phyloP scores from a whole-genome alignment of 2,329 filamentous ascomycete genomes.

The Cladosporium sp. region DNA sequence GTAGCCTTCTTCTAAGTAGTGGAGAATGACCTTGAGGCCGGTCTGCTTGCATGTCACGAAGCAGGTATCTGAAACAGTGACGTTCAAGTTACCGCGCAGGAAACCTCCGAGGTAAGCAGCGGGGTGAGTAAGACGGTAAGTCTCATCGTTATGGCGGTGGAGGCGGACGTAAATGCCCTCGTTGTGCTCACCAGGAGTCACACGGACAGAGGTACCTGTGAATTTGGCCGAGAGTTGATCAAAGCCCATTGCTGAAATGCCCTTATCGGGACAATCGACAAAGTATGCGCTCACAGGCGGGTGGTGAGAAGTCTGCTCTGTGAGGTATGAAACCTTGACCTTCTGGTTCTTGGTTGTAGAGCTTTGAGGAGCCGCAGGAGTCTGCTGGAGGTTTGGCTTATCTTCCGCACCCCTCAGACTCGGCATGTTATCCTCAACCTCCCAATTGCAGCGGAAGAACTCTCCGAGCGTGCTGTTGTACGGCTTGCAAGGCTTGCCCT shows the following conservation, averaged over 20 bases:
- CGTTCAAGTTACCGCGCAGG: constrained; percentile 77
- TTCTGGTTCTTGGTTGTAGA: constrained; percentile 39
- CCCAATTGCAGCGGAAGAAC: constrained; percentile 98
- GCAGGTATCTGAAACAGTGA: constrained; percentile 85
- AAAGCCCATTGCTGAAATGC: constrained; percentile 81
- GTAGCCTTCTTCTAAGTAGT: constrained; percentile 95
- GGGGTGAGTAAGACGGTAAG: constrained; percentile 92
- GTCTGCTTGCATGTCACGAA: constrained; percentile 89
- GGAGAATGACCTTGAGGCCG: constrained; percentile 82
- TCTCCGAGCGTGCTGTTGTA: constrained; percentile 97
- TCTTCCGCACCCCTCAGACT: constrained; percentile 40
- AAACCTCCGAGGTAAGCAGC: constrained; percentile 88
- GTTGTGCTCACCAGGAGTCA: constrained; percentile 88
- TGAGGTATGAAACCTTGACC: constrained; percentile 85
- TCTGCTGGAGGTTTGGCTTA: constrained; percentile 21
- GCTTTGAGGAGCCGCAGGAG: constrained; percentile 19
- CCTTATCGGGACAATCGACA: constrained; percentile 86
- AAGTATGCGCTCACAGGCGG: constrained; percentile 96
- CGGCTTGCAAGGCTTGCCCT: constrained; percentile 96
- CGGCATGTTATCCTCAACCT: constrained; percentile 74
- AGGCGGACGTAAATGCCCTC: constrained; percentile 91
- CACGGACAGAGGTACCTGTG: constrained; percentile 89
- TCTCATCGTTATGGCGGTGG: constrained; percentile 74
- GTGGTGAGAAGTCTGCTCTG: constrained; percentile 96
- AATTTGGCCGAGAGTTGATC: constrained; percentile 98